A percentile compares a stretch with the other conserved stretches of the same genome.
Evolutionary conservation across 148 eudicot species (phyloP).

Genomic region (Linanthus parryae): DNA sequence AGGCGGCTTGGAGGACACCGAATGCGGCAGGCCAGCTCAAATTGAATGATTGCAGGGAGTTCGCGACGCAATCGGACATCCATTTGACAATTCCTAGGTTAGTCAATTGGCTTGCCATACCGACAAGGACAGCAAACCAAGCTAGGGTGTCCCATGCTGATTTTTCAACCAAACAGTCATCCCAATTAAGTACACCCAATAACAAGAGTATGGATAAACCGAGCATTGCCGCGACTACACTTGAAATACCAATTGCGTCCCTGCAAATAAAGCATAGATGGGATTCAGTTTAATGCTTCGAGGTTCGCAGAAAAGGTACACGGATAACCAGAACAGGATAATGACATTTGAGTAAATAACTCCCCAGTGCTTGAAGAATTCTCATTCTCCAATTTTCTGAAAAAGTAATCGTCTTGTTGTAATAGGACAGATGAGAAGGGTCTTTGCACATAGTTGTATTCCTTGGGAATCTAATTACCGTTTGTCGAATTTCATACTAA

Average conservation of each 20-base stretch:
- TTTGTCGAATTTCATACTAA: too few species aligned
- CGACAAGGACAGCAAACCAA: constrained; percentile 96
- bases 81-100: constrained; percentile 81
- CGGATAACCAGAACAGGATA: too few species aligned
- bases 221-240: constrained; percentile 98
- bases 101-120: constrained; percentile 94
- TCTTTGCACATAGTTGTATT: too few species aligned
- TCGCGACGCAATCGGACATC: constrained; percentile 85
- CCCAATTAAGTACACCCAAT: constrained; percentile 84
- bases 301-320: too few species aligned
- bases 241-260: constrained; percentile 75
- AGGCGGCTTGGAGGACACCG: constrained; percentile 77
- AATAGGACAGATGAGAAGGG: too few species aligned
- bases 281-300: too few species aligned
- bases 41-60: constrained; percentile 51
- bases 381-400: too few species aligned
- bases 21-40: constrained; percentile 96
- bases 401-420: too few species aligned
- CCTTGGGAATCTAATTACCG: too few species aligned
- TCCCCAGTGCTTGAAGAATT: too few species aligned
- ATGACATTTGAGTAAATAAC: too few species aligned
- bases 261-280: too few species aligned
- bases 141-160: constrained; percentile 99
- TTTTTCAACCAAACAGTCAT: constrained; percentile 87
- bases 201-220: constrained; percentile 77